Conservation (phyloP, 768 basidiomycete species). For the Pleurotus pulmonarius region DNA sequence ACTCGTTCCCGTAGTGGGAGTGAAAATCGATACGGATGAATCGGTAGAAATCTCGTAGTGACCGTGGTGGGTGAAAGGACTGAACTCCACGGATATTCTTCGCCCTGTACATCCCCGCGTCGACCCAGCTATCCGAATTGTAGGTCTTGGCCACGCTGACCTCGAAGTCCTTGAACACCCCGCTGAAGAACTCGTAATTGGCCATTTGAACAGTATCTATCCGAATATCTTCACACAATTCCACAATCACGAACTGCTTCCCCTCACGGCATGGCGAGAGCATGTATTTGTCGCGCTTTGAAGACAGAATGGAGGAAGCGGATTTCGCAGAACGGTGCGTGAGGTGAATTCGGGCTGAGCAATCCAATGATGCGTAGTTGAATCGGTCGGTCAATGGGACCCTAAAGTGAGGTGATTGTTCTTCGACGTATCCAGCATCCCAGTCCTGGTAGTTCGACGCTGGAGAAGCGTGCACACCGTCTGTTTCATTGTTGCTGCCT, state of each 20-base stretch:
- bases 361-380: constrained; percentile 92
- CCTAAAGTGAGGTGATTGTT: constrained; percentile 58
- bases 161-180: constrained; percentile 89
- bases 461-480: background rate
- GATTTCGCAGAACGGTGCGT: constrained; percentile 82
- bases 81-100: constrained; percentile 86
- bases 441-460: background rate
- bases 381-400: constrained; percentile 83
- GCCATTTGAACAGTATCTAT: constrained; percentile 96
- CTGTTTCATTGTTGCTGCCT: background rate
- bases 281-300: constrained; percentile 95
- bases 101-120: constrained; percentile 76
- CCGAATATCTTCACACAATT: constrained; percentile 95
- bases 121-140: constrained; percentile 61
- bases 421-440: constrained; percentile 10
- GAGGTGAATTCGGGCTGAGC: constrained; percentile 87
- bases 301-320: constrained; percentile 77
- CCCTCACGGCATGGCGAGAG: constrained; percentile 80
- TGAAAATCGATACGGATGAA: constrained; percentile 93
- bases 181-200: constrained; percentile 97
- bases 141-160: constrained; percentile 87
- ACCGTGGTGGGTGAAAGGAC: constrained; percentile 76
- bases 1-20: constrained; percentile 91
- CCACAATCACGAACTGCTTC: constrained; percentile 82
- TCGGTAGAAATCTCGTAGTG: constrained; percentile 82